Evolutionary conservation across 2,329 filamentous ascomycete genomes (phyloP), one percentile per base, ranked within the genome.

Genomic region (Ophiostoma himal-ulmi): DNA sequence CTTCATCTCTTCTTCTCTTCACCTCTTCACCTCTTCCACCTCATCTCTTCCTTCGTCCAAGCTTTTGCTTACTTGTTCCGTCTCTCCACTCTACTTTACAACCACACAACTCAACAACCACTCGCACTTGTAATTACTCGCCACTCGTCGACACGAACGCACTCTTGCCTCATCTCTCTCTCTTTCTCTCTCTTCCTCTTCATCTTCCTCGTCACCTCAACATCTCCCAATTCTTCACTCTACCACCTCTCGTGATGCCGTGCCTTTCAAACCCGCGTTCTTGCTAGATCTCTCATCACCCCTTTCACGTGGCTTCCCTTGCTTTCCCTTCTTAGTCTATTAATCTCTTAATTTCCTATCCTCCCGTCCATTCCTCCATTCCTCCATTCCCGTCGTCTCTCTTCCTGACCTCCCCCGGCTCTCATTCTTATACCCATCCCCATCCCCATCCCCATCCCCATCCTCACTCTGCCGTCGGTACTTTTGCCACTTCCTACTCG

Each of bases 221-320:
- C n/a, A n/a, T 14, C n/a, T 7, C n/a, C n/a, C 10, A 13, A 6
- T 14, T 26, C 48, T 7, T 22, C 48, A 17, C 41, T 44, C 62
- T 5, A 11, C 34, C 62, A 39, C 20, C 36, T 41, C 36, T 30
- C 62, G 34, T 65, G 36, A 65, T 65, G 62, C 62, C 62, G 30
- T 64, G 34, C n/a, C 62, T 20, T 36, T 14, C 62, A 41, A 37
- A 20, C 17, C n/a, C 62, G 62, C 62, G 36, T 39, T 65, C 62
- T 39, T 36, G 62, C 62, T 65, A 65, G 36, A 65, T 30, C 8
- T 41, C 30, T 54, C 11, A 34, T 26, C 26, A 11, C 14, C 26
- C 22, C 14, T 39, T 36, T 41, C 62, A 65, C 62, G 62, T 65
- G 36, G 62, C 62, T 22, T 39, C 34, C 36, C 62, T 22, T 65